Conservation (phyloP, 352 stramenopile genomes). For the Peronospora belbahrii region DNA sequence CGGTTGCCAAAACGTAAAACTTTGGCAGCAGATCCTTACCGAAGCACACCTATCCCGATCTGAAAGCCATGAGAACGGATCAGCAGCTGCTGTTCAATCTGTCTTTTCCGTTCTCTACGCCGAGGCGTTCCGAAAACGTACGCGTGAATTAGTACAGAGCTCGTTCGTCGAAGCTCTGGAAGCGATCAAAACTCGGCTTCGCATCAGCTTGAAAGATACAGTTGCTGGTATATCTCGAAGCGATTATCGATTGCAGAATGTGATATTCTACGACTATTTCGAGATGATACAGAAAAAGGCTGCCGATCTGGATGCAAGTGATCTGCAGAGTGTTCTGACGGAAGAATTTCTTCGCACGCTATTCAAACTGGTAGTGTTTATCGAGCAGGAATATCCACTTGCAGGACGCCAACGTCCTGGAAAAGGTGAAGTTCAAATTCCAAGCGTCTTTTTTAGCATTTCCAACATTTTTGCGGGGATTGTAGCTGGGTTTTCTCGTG, state of each 20-base stretch:
- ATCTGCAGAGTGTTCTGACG: slow-evolving; percentile 65
- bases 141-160: slow-evolving; percentile 60
- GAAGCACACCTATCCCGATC: slow-evolving; percentile 1
- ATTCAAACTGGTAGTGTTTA: slow-evolving; percentile 61
- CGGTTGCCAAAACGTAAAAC: slow-evolving; percentile 24
- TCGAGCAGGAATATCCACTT: slow-evolving; percentile 58
- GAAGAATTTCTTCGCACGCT: slow-evolving; percentile 74
- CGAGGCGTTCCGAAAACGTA: slow-evolving; percentile 49
- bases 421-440: slow-evolving; percentile 11
- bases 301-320: slow-evolving; percentile 50
- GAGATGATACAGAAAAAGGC: slow-evolving; percentile 62
- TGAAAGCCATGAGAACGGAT: slow-evolving; percentile 8
- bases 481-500: slow-evolving; percentile 37
- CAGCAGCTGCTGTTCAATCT: slow-evolving; percentile 14
- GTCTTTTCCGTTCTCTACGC: slow-evolving; percentile 64
- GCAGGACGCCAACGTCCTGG: neutral
- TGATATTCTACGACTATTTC: slow-evolving; percentile 78
- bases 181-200: slow-evolving; percentile 61
- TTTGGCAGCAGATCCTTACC: slow-evolving; percentile 29
- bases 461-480: slow-evolving; percentile 66
- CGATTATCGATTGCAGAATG: slow-evolving; percentile 28
- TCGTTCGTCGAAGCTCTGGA: slow-evolving; percentile 70
- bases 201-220: slow-evolving; percentile 25
- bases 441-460: slow-evolving; percentile 41
- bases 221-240: slow-evolving; percentile 14